Evolutionary conservation across 2,329 filamentous ascomycete species (phyloP), one percentile per base, ranked within the genome.

Genomic region (Penicillium sp.): DNA sequence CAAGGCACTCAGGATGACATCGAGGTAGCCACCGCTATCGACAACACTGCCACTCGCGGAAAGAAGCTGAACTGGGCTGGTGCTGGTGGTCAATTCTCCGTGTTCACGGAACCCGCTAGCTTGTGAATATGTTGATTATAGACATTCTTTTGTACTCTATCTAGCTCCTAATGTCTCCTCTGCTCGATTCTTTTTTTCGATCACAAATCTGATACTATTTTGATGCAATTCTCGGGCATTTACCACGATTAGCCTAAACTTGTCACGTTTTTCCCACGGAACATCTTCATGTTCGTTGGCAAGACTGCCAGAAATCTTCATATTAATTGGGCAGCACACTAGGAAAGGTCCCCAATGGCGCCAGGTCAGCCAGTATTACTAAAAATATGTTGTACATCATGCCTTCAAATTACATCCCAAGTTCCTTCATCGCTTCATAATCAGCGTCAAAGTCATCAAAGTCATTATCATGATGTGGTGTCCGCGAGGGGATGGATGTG

Each of bases 1-100:
- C 86, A 87, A 64, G 90, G 89, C 40, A 86, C 82, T 1, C 85
- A 85, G n/a, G 90, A 94, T 47, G 91, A 96, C 64, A 83, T 96
- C 29, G 82, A 88, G 62, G 81, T 84, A 22, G 91, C 92, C 0
- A 94, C 89, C 0, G 67, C 87, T 46, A 90, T 97, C 52, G 89
- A 95, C 67, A 96, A 96, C 77, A 89, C 87, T 11, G 92, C 91
- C 40, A 84, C 94, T 27, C 83, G 86, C 29, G 90, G 85, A 40
- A 87, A 88, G 75, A 86, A 87, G 72, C 81, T 97, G 42, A 81
- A 86, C 32, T 91, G 83, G 75, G 90, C 89, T n/a, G 90, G 90
- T 42, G 88, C 88, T n/a, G 92, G 93, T 61, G 92, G 92, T 5
- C 92, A 97, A 69, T 97, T 75, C 64, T 77, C 75, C 10, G 69